These are phyloP conservation scores for Ustilago trichophora DNA, from an alignment of 1,284 basidiomycete genomes.

Conservation along the genomic window DNA sequence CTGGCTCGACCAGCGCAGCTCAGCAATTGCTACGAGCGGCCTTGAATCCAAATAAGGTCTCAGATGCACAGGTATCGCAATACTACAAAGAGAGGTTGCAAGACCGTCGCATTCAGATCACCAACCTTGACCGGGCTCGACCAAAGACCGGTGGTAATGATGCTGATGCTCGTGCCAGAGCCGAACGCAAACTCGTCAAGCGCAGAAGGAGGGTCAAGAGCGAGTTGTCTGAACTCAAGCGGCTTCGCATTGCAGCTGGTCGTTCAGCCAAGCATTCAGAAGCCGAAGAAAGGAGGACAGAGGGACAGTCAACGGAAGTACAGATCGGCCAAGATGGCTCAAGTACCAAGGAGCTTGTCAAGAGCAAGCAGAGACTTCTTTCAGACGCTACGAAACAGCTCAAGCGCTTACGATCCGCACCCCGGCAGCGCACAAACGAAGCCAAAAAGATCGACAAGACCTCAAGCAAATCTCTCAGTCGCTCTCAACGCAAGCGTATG, in stretches of 20 bases:
- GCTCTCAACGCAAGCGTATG: constrained; percentile 38
- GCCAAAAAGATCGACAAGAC: constrained; percentile 31
- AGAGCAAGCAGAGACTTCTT: constrained; percentile 28
- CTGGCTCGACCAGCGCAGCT: constrained; percentile 16
- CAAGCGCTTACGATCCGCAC: constrained; percentile 16
- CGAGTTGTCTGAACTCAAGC: constrained; percentile 39
- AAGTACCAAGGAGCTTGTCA: constrained; percentile 9
- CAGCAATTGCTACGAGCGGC: constrained; percentile 21
- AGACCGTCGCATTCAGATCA: constrained; percentile 48
- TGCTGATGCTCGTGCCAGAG: constrained; percentile 9
- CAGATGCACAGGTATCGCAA: constrained; percentile 26
- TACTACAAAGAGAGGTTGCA: constrained; percentile 39
- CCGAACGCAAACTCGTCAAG: constrained; percentile 28
- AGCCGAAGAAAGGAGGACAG: not conserved
- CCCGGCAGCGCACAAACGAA: constrained; percentile 14
- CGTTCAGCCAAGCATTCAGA: constrained; percentile 9
- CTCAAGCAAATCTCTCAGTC: constrained; percentile 21
- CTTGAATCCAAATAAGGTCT: constrained; percentile 13
- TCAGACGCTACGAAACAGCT: constrained; percentile 22
- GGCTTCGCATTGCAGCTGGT: constrained; percentile 26
- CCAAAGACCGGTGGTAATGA: constrained; percentile 39
- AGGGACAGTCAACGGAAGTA: not conserved
- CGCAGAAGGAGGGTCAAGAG: constrained; percentile 42
- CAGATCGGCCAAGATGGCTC: not conserved
- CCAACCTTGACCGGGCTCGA: constrained; percentile 43